Evolutionary conservation across 345 rosid genomes (phyloP).

Genomic region (Adansonia digitata): DNA sequence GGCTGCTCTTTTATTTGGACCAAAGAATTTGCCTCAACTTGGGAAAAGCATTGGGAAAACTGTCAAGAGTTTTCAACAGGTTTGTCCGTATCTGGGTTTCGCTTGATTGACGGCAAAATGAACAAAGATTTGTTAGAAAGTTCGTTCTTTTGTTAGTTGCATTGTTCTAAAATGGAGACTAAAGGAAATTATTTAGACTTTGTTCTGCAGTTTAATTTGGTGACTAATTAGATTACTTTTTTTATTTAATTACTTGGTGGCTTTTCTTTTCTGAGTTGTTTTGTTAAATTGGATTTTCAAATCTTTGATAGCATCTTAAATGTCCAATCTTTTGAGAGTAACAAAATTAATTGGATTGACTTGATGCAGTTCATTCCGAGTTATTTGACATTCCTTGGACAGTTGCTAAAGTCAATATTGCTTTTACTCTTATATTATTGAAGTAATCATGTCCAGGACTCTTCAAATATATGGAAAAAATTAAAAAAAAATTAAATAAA

Average conservation of each 20-base stretch:
- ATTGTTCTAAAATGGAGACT: slow-evolving; percentile 17
- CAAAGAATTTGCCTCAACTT: slow-evolving; percentile 89
- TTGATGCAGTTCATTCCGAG: neutral
- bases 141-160: slow-evolving; percentile 35
- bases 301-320: neutral
- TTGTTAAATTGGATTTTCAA: neutral
- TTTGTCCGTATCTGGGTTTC: slow-evolving; percentile 22
- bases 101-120: too few species aligned
- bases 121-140: too few species aligned
- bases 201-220: neutral
- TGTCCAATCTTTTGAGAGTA: neutral
- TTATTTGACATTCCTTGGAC: neutral
- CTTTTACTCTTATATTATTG: too few species aligned
- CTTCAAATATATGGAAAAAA: too few species aligned
- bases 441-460: too few species aligned
- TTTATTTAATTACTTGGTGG: neutral
- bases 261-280: neutral
- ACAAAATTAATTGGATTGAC: neutral
- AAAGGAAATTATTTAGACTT: neutral
- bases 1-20: slow-evolving; percentile 86
- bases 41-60: slow-evolving; percentile 93
- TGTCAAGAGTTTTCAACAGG: slow-evolving; percentile 95
- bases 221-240: neutral
- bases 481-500: too few species aligned
- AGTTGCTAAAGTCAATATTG: too few species aligned